Evolutionary conservation across 345 rosid genomes (phyloP), one percentile per base, ranked within the genome.

Genomic region (Leavenworthia alabamica): DNA sequence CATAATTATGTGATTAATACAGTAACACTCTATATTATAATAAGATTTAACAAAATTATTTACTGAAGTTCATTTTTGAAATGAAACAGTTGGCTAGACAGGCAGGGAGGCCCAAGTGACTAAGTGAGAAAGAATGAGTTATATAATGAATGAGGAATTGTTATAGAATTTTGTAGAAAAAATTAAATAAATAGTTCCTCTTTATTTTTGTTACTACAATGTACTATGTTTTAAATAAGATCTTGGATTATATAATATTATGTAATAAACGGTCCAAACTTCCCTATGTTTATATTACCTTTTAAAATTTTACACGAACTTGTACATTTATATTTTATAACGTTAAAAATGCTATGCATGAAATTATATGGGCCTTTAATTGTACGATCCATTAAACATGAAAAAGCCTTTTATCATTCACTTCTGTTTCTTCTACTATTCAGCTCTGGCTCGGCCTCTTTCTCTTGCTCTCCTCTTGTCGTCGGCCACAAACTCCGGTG

Each of bases 1-100:
- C 19, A 17, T 56, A 43, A 9, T 29, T 16, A 37, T 56, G 17
- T 51, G 61, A 60, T 23, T 23, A 19, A 2, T n/a, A 16, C 8
- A 6, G 7, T 29, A 51, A 15, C 61, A 11, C 35, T 40, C n/a
- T 50, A n/a, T n/a, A n/a, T 41, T 49, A 4, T 24, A 6, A 8
- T 60, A 20, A 28, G 5, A 14, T 35, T 35, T 4, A 11, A 0
- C 0, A 4, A 36, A 36, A 26, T 36, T 32, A 17, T 35, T 62
- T 2, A 33, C 61, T 17, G 14, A 5, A 9, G 1, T 32, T 32
- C n/a, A 7, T 27, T 36, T 59, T 24, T 3, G n/a, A 17, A 12
- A 35, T 12, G 59, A 36, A 16, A 14, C 82, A 90, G 97, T 37
- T 81, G 73, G 90, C 86, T 50, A 81, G 94, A 61, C 97, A 83